phyloP scores from a whole-genome alignment of 1,284 basidiomycete genomes.

The Microbotryum scabiosae region DNA sequence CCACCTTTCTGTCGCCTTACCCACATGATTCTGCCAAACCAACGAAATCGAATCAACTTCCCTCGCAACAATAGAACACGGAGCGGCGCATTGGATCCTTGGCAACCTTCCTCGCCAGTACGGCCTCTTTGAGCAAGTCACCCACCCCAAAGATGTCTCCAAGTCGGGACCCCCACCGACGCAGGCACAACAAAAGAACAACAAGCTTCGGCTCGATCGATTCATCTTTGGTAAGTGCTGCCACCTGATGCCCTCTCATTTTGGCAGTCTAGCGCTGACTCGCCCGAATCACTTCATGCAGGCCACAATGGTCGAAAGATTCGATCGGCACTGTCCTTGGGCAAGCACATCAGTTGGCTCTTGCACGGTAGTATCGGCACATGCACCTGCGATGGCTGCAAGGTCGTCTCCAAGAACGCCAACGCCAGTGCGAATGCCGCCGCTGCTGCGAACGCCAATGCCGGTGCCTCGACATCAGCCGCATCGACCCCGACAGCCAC shows the following conservation, averaged over 20 bases:
- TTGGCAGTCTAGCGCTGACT: too few species aligned
- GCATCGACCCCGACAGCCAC: neutral
- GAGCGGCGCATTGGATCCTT: slow-evolving; percentile 17
- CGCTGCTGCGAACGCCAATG: neutral
- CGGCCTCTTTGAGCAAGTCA: slow-evolving; percentile 25
- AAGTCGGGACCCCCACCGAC: neutral
- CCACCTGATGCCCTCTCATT: neutral
- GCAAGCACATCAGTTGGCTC: slow-evolving; percentile 19
- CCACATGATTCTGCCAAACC: neutral
- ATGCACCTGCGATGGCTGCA: slow-evolving; percentile 27
- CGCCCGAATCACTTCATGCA: neutral
- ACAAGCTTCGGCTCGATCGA: slow-evolving; percentile 16
- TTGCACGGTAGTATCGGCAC: neutral
- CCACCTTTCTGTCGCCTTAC: neutral
- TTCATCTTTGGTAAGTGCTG: slow-evolving; percentile 25
- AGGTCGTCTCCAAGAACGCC: slow-evolving; percentile 1
- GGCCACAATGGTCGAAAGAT: slow-evolving; percentile 25
- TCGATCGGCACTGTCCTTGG: slow-evolving; percentile 26
- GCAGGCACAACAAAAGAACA: slow-evolving; percentile 2
- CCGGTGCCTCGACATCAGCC: neutral
- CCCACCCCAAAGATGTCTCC: slow-evolving; percentile 18
- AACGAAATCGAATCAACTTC: neutral
- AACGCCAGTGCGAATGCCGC: neutral
- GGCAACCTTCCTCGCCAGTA: slow-evolving; percentile 17
- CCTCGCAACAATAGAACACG: neutral